Percentiles rank a stretch among this genome's conserved stretches.
phyloP scores from a whole-genome alignment of 1,139 yeast genomes.

The Magnusiomyces tetraspermus region DNA sequence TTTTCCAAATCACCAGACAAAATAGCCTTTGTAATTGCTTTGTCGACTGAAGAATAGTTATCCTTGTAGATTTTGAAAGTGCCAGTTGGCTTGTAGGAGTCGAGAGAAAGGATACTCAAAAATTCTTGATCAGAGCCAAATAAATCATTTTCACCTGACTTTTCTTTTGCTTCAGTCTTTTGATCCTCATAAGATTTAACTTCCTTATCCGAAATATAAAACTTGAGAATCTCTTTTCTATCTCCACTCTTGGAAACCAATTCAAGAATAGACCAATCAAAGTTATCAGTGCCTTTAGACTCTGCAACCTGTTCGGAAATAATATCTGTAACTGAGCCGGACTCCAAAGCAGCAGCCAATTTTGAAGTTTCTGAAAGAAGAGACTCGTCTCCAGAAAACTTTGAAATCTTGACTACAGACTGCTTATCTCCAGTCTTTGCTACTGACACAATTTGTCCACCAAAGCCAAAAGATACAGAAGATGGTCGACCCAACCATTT shows the following conservation, averaged over 20 bases:
- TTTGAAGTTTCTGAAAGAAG: constrained; percentile 34
- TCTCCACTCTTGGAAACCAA: constrained; percentile 40
- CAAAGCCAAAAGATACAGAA: constrained; percentile 82
- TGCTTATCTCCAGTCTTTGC: constrained; percentile 36
- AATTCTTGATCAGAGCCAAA: constrained; percentile 22
- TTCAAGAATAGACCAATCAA: constrained; percentile 72
- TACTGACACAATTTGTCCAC: constrained; percentile 72
- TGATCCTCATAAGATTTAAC: constrained; percentile 16
- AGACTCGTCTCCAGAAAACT: constrained; percentile 37
- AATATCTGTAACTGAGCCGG: constrained; percentile 45
- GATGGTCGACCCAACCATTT: constrained; percentile 74
- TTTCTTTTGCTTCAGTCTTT: too few species aligned
- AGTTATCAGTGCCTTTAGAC: constrained; percentile 39
- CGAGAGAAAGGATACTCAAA: constrained; percentile 20
- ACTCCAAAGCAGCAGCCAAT: constrained; percentile 51
- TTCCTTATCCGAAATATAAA: constrained; percentile 20
- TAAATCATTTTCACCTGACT: too few species aligned
- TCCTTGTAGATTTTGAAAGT: constrained; percentile 36
- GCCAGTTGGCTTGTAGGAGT: constrained; percentile 35
- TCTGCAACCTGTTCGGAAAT: constrained; percentile 44
- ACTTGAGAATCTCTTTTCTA: constrained; percentile 31
- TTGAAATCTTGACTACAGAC: constrained; percentile 40
- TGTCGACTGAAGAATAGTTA: constrained; percentile 36
- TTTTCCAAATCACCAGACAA: constrained; percentile 53
- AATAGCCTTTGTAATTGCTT: constrained; percentile 46